Evolutionary conservation across 2,329 filamentous ascomycete genomes (phyloP).

Genomic region (Penicillium fuscoglaucum): DNA sequence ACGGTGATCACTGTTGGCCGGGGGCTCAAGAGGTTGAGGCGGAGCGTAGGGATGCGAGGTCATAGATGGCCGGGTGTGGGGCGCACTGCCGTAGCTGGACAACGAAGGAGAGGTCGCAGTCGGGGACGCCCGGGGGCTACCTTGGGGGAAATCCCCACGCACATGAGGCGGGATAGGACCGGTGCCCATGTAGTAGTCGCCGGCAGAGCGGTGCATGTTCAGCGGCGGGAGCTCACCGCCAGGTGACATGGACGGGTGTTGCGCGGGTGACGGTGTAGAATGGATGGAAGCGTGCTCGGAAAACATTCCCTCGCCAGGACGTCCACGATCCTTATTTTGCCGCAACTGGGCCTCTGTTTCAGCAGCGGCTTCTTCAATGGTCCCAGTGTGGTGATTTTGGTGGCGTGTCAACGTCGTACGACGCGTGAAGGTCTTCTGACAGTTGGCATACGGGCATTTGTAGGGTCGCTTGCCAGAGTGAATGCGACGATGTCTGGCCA

Average conservation of each 20-base stretch:
- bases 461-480: slow-evolving; percentile 95
- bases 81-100: slow-evolving; percentile 56
- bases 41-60: slow-evolving; percentile 94
- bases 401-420: slow-evolving; percentile 93
- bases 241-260: slow-evolving; percentile 79
- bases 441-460: slow-evolving; percentile 95
- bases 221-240: slow-evolving; percentile 70
- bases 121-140: slow-evolving; percentile 66
- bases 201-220: slow-evolving; percentile 65
- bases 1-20: slow-evolving; percentile 73
- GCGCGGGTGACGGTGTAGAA: slow-evolving; percentile 78
- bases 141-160: slow-evolving; percentile 70
- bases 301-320: slow-evolving; percentile 43
- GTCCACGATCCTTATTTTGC: slow-evolving; percentile 43
- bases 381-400: slow-evolving; percentile 93
- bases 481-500: slow-evolving; percentile 89
- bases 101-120: slow-evolving; percentile 65
- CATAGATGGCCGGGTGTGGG: slow-evolving; percentile 57
- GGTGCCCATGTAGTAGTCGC: slow-evolving; percentile 77
- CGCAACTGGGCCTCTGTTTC: slow-evolving; percentile 85
- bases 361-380: slow-evolving; percentile 87
- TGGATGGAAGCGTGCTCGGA: slow-evolving; percentile 48
- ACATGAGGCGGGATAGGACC: slow-evolving; percentile 81
- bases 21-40: slow-evolving; percentile 78
- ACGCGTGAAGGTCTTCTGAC: slow-evolving; percentile 96